Evolutionary conservation across 805 yeast species (phyloP).

Genomic region (Metschnikowia cerradonensis): DNA sequence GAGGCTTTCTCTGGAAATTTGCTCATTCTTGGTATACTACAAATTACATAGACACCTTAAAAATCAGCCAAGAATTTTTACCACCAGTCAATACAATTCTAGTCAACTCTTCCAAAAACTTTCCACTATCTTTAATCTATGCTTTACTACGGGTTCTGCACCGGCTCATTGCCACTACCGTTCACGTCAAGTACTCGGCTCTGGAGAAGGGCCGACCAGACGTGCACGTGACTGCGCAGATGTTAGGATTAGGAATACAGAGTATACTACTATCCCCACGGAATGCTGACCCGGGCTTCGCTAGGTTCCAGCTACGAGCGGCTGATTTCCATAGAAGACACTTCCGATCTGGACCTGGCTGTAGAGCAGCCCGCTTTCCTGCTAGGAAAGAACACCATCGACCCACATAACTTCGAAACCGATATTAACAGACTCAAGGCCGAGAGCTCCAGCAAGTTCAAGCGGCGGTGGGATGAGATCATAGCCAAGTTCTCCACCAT

Average conservation of each 20-base stretch:
- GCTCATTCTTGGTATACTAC: no score
- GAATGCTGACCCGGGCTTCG: constrained; percentile 4
- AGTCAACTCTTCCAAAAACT: no score
- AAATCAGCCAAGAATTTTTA: no score
- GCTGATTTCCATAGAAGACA: constrained; percentile 22
- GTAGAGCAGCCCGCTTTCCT: not conserved
- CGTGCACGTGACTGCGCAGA: constrained; percentile 4
- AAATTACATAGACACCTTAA: no score
- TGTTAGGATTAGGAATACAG: not conserved
- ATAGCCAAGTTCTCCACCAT: constrained; percentile 48
- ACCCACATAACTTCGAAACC: constrained; percentile 12
- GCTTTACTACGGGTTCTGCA: no score
- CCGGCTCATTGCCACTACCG: no score
- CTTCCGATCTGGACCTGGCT: constrained; percentile 12
- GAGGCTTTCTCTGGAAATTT: no score
- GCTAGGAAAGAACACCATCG: constrained; percentile 15
- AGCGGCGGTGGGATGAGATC: constrained; percentile 47
- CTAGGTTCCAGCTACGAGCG: constrained; percentile 12
- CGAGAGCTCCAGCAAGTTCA: constrained; percentile 21
- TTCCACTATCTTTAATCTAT: no score
- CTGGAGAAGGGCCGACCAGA: not conserved
- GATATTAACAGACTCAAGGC: constrained; percentile 25
- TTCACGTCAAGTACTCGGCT: not conserved
- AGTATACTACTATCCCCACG: not conserved
- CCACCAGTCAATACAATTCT: no score